A percentile compares a stretch with the other conserved stretches of the same genome.
phyloP scores from a whole-genome alignment of 2,329 filamentous ascomycete genomes.

The Arthrobotrys iridis region DNA sequence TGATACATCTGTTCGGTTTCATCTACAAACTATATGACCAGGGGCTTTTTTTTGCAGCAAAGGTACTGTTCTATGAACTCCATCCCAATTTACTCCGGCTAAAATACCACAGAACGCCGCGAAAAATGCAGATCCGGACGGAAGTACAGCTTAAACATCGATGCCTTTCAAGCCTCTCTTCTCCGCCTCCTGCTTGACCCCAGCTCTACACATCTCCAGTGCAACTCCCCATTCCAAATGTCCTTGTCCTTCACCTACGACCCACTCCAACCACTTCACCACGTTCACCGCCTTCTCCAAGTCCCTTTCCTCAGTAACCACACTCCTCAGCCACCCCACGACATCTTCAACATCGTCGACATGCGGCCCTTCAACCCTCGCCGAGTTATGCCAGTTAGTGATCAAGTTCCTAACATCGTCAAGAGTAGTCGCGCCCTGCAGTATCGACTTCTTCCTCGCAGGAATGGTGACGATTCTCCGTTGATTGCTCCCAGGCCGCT shows the following conservation, averaged over 20 bases:
- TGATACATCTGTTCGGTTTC: not conserved
- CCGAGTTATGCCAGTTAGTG: conserved; percentile 78
- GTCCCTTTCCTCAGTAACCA: conserved; percentile 80
- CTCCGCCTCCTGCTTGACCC: conserved; percentile 44
- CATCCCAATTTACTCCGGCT: not conserved
- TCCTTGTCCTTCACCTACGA: conserved; percentile 46
- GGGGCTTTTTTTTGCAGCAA: not conserved
- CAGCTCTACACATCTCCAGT: conserved; percentile 45
- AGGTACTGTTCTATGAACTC: not conserved
- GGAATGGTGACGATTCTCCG: conserved; percentile 54
- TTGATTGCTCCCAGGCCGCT: not conserved
- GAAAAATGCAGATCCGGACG: not conserved
- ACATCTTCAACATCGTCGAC: conserved; percentile 79
- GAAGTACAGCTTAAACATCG: conserved; percentile 18
- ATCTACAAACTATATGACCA: not conserved
- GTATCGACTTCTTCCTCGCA: conserved; percentile 57
- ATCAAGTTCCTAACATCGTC: conserved; percentile 78
- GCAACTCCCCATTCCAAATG: conserved; percentile 52
- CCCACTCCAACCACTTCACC: conserved; percentile 69
- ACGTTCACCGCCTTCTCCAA: conserved; percentile 77
- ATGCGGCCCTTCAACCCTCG: conserved; percentile 79
- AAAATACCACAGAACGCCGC: conserved; percentile 2
- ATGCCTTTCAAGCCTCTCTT: conserved; percentile 49
- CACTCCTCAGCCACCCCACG: conserved; percentile 74
- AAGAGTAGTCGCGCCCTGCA: conserved; percentile 60